Evolutionary conservation across 495 filamentous ascomycete genomes (phyloP), one percentile per base, ranked within the genome.

Genomic region (Glutinoglossum americanum): DNA sequence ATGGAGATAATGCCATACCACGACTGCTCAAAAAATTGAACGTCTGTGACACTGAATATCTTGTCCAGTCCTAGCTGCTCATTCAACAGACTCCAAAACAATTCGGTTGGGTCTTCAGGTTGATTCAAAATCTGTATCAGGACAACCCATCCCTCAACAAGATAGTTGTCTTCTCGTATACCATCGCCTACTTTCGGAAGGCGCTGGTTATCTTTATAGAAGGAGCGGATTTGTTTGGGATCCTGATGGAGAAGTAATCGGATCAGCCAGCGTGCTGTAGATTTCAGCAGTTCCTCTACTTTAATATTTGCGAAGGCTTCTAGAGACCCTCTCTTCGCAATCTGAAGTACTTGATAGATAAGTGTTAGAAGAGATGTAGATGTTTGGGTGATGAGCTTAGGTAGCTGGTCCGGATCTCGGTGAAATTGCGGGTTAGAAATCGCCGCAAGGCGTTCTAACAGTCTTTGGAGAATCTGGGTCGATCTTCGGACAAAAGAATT

Each of bases 1-100:
- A 87, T 65, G 0, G 78, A 79, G 62, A 90, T 93, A 44, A 88
- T 60, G n/a, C 73, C 69, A 39, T 75, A 74, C 92, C 92, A 98
- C 9, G 73, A 66, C 7, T 65, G 65, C 64, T 98, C 92, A 35
- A 93, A 74, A 13, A 63, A 59, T 13, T 66, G 66, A 28, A 82
- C 68, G 61, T 89, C 76, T 21, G 64, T 67, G n/a, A 64, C 61
- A 26, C 62, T 57, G 3, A 65, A 62, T n/a, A 70, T 54, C 4
- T 57, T 48, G 13, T 67, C 58, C 3, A 27, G 15, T 6, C 62
- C 55, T 59, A 82, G 68, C 55, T 72, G 67, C 8, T 68, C 61
- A 56, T 80, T 77, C 1, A 78, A 61, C 17, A 80, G 66, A 63
- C 73, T 73, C 78, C 75, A 90, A 60, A 81, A 88, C 4, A 64